Base-by-base conservation (phyloP, 2,329 filamentous ascomycete genomes). In the Chrysoporthe deuterocubensis region DNA sequence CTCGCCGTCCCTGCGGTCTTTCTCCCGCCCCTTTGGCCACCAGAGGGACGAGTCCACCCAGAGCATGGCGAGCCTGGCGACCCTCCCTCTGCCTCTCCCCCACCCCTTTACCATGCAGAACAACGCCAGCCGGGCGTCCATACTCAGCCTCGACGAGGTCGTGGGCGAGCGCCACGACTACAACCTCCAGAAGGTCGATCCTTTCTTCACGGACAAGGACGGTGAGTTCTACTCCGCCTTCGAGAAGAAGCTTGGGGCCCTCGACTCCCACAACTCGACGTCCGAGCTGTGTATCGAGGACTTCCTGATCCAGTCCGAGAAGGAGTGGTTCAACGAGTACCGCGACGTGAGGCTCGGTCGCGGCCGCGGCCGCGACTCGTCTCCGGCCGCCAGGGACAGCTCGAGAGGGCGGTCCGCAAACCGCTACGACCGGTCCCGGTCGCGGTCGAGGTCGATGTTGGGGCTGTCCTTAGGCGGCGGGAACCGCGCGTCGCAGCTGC, bases 171-270 rank as follows among this genome's bases (percentile, higher is more conserved):
- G 88, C 74, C 85, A 85, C 62, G 84, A 89, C 73, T 88, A 85
- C 74, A 85, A 86, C 70, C 83, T 90, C 26, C 89, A 91, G 74
- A 87, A 90, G 69, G 86, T 91, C 0, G 87, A 89, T 71, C 89
- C 88, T 1, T 89, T 87, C 78, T 91, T 91, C 78, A 90, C 85
- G 4, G 89, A 91, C 74, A 84, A 84, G 58, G 87, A 83, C 37
- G 88, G 87, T 44, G 81, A 88, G 69, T 91, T 88, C 75, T 88
- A 86, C 71, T 80, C 81, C 68, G 81, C 79, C 2, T 90, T 90
- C 70, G 85, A 87, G 70, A 82, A 84, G 75, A 86, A 82, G 73
- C 81, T 90, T 1, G 83, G 86, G 34, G 75, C 77, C 2, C 78
- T 91, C 7, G 77, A 74, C 60, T 86, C 84, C 9, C 80, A 83